Conservation (phyloP, 306 rosid species). For the Amphicarpaea edgeworthii region DNA sequence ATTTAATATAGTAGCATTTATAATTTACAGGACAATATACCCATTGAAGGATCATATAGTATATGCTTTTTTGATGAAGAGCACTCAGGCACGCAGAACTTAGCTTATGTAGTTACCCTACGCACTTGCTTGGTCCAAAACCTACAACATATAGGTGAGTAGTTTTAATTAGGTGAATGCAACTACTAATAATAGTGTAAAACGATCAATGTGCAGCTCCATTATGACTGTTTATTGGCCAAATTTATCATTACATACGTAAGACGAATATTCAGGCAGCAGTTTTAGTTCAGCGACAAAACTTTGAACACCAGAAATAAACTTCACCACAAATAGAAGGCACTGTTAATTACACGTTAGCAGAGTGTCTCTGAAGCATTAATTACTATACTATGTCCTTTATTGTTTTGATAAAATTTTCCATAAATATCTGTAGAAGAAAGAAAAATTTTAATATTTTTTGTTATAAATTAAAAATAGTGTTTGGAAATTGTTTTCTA, state of each 20-base stretch:
- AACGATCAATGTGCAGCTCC: not conserved
- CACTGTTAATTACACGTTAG: no score
- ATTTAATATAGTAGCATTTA: not conserved
- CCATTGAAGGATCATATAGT: not conserved
- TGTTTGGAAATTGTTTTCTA: no score
- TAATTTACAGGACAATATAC: not conserved
- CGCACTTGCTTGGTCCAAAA: conserved; percentile 16
- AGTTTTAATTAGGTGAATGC: conserved; percentile 17
- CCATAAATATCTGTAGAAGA: no score
- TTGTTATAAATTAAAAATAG: no score
- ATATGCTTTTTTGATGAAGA: not conserved
- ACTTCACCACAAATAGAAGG: conserved; percentile 3
- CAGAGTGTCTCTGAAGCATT: not conserved
- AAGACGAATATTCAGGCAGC: conserved; percentile 27
- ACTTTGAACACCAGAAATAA: conserved; percentile 10
- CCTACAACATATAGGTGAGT: conserved; percentile 21
- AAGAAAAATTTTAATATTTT: no score
- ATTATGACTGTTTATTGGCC: conserved; percentile 14
- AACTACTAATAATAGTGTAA: conserved; percentile 28
- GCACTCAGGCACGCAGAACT: not conserved
- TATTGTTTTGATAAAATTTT: no score
- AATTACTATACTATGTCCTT: not conserved
- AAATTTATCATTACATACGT: conserved; percentile 27
- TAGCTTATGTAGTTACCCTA: conserved; percentile 9
- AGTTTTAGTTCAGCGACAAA: conserved; percentile 3